Percentiles rank a stretch among this genome's conserved stretches.
phyloP scores from a whole-genome alignment of 257 asterid genomes.

The Fraxinus americana region DNA sequence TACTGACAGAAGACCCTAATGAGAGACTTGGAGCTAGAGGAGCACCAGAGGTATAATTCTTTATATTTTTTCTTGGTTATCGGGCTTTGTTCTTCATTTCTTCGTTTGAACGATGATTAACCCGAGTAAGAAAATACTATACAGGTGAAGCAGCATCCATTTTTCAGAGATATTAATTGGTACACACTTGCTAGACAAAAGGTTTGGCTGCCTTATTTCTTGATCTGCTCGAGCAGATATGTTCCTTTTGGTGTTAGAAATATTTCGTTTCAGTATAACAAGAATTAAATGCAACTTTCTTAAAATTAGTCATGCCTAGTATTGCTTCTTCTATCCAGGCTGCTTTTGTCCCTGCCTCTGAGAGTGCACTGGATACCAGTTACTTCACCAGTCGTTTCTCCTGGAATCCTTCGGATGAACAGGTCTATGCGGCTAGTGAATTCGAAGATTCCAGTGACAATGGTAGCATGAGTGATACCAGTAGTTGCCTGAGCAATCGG shows the following conservation, averaged over 20 bases:
- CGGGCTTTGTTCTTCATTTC: background rate
- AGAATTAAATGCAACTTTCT: background rate
- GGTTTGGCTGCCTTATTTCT: constrained; percentile 41
- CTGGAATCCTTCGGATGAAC: constrained; percentile 95
- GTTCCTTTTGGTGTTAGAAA: background rate
- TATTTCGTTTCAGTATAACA: background rate
- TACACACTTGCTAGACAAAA: constrained; percentile 97
- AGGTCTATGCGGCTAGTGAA: constrained; percentile 76
- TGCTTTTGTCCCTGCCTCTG: constrained; percentile 92
- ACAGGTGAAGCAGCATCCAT: constrained; percentile 96
- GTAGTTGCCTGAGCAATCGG: constrained; percentile 88
- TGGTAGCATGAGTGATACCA: constrained; percentile 79
- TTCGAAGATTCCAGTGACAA: constrained; percentile 80
- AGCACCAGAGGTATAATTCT: constrained; percentile 73
- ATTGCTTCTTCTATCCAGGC: constrained; percentile 51
- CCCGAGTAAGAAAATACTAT: constrained; percentile 4
- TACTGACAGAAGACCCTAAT: constrained; percentile 94
- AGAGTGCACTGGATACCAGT: constrained; percentile 89
- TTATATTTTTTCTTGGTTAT: background rate
- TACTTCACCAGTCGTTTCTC: constrained; percentile 93
- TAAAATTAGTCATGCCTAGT: constrained; percentile 17
- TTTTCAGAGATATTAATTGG: constrained; percentile 93
- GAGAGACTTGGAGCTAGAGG: constrained; percentile 95
- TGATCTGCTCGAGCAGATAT: background rate
- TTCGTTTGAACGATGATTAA: background rate